Percentiles rank a stretch among this genome's conserved stretches.
These are phyloP conservation scores for Dothistroma pini DNA, from an alignment of 2,329 filamentous ascomycete species.

Conservation along the genomic window DNA sequence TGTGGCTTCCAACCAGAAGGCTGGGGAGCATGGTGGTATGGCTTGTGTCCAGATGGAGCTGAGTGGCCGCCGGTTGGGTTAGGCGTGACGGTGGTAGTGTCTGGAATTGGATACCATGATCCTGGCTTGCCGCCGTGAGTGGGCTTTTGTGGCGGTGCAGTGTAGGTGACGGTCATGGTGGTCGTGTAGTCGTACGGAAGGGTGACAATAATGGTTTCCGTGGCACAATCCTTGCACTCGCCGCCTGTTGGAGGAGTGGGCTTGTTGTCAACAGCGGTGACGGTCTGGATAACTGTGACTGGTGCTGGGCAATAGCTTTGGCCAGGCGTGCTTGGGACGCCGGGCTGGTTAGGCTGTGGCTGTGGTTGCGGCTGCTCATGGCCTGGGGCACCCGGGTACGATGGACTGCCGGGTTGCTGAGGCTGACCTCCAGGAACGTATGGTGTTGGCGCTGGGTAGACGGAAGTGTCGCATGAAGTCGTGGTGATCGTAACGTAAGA, in stretches of 20 bases:
- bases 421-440: background rate
- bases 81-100: background rate
- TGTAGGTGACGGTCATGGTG: slow-evolving; percentile 1
- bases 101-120: slow-evolving; percentile 1
- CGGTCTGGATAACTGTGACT: background rate
- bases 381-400: background rate
- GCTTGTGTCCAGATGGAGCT: background rate
- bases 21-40: background rate
- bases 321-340: background rate
- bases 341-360: background rate
- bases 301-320: slow-evolving; percentile 4
- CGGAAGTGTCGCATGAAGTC: background rate
- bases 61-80: background rate
- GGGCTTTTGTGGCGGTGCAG: background rate
- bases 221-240: background rate
- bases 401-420: background rate
- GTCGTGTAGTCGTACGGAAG: slow-evolving; percentile 3
- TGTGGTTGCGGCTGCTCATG: background rate
- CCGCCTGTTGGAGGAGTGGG: background rate
- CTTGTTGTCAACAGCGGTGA: background rate
- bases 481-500: slow-evolving; percentile 6
- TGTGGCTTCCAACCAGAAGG: background rate
- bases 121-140: background rate
- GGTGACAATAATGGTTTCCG: background rate
- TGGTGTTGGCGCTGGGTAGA: slow-evolving; percentile 4